phyloP scores from a whole-genome alignment of 139 green algal species.

The Micractinium sp. region DNA sequence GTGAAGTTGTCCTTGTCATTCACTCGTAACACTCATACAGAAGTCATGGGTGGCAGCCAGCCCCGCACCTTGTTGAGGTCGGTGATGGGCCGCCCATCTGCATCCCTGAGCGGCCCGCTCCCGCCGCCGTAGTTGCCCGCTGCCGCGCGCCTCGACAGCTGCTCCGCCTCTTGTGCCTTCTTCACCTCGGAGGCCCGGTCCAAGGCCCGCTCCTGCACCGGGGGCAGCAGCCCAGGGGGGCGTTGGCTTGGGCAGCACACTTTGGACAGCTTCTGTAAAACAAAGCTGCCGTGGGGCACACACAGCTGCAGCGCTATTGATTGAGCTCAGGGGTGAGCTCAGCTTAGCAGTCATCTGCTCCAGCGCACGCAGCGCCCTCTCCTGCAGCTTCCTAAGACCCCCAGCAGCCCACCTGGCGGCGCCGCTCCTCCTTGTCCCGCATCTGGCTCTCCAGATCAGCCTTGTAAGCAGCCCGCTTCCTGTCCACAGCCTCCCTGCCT shows the following conservation, averaged over 20 bases:
- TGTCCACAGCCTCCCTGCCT: neutral
- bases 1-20: too few species aligned
- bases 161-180: neutral
- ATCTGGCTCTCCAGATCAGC: constrained; percentile 48
- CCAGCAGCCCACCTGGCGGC: constrained; percentile 8
- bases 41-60: too few species aligned
- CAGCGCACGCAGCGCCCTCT: neutral
- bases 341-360: too few species aligned
- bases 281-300: too few species aligned
- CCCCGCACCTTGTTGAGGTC: constrained; percentile 28
- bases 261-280: too few species aligned
- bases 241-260: too few species aligned
- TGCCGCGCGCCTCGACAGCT: neutral
- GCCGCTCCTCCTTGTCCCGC: constrained; percentile 20
- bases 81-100: neutral
- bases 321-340: too few species aligned
- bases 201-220: constrained; percentile 1
- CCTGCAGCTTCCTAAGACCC: too few species aligned
- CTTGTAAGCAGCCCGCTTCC: constrained; percentile 20
- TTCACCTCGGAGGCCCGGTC: constrained; percentile 16
- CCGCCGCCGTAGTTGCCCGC: constrained; percentile 23
- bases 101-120: constrained; percentile 24
- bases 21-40: too few species aligned
- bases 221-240: neutral
- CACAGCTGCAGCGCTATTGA: too few species aligned